phyloP scores from a whole-genome alignment of 768 basidiomycete species.

The Fistulinella prunicolor region DNA sequence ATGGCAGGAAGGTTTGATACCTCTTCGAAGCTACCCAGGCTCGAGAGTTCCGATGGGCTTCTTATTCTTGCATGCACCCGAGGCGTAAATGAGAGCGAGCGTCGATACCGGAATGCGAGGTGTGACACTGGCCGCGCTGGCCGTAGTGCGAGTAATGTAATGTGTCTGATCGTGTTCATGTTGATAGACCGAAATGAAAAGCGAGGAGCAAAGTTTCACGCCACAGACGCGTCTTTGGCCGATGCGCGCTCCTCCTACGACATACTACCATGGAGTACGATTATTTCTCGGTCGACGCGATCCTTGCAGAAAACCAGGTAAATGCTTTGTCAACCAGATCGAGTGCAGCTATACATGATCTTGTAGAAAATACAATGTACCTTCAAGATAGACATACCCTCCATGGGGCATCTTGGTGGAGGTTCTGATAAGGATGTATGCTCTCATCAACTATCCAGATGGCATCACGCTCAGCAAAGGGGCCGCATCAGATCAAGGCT shows the following conservation, averaged over 20 bases:
- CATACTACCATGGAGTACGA: constrained; percentile 75
- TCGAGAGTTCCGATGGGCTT: constrained; percentile 30
- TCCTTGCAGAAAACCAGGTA: constrained; percentile 90
- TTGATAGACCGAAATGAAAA: background rate
- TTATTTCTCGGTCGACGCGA: constrained; percentile 89
- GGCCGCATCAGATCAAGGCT: constrained; percentile 60
- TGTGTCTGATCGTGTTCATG: constrained; percentile 25
- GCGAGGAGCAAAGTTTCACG: constrained; percentile 3
- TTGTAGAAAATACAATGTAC: constrained; percentile 88
- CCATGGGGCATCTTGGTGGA: constrained; percentile 87
- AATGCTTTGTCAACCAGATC: constrained; percentile 1
- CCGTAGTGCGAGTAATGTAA: constrained; percentile 14
- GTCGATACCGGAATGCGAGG: constrained; percentile 13
- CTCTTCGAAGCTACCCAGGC: constrained; percentile 41
- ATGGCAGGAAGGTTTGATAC: constrained; percentile 40
- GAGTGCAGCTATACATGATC: background rate
- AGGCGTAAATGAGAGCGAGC: constrained; percentile 31
- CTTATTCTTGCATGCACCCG: constrained; percentile 28
- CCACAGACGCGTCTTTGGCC: constrained; percentile 20
- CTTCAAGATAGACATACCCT: constrained; percentile 80
- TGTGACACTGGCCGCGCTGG: constrained; percentile 12
- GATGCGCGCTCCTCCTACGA: background rate
- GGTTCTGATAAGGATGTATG: constrained; percentile 81
- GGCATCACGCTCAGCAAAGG: constrained; percentile 7
- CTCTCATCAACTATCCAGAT: constrained; percentile 6